Percentiles rank a stretch among this genome's conserved stretches.
phyloP scores from a whole-genome alignment of 1,139 yeast species.

The Debaryomyces coudertii region DNA sequence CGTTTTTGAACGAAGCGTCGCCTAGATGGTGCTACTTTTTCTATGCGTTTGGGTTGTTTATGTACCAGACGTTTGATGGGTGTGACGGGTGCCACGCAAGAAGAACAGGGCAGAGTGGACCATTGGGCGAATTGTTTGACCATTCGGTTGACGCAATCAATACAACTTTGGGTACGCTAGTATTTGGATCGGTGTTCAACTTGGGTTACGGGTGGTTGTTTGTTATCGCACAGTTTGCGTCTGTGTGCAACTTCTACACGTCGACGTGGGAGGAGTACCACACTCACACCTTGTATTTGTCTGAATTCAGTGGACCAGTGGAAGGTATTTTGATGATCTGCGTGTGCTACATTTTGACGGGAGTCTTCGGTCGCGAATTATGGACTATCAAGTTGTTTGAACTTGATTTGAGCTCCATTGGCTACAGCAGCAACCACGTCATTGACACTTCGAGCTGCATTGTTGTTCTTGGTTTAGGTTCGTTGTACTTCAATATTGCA shows the following conservation, averaged over 20 bases:
- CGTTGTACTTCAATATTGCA: conserved; percentile 68
- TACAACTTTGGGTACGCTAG: conserved; percentile 75
- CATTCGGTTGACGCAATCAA: conserved; percentile 92
- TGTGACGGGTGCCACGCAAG: conserved; percentile 96
- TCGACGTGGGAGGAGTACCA: conserved; percentile 97
- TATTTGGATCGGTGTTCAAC: conserved; percentile 73
- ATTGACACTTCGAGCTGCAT: conserved; percentile 47
- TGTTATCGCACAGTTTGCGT: conserved; percentile 70
- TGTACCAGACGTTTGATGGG: conserved; percentile 95
- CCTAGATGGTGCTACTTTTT: conserved; percentile 86
- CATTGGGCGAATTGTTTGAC: conserved; percentile 91
- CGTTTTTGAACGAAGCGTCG: conserved; percentile 56
- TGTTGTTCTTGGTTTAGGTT: conserved; percentile 53
- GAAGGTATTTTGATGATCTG: conserved; percentile 82
- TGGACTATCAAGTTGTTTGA: conserved; percentile 54
- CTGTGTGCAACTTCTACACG: conserved; percentile 79
- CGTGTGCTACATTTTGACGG: conserved; percentile 60
- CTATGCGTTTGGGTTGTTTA: conserved; percentile 80
- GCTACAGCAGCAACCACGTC: conserved; percentile 25
- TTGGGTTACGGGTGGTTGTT: conserved; percentile 71
- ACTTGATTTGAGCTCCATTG: conserved; percentile 39
- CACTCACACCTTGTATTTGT: conserved; percentile 79
- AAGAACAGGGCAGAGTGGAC: conserved; percentile 92
- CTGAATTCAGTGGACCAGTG: conserved; percentile 90
- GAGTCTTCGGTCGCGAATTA: conserved; percentile 66